Base-by-base conservation (phyloP, 2,329 filamentous ascomycete genomes). In the Fusarium subtropicale region DNA sequence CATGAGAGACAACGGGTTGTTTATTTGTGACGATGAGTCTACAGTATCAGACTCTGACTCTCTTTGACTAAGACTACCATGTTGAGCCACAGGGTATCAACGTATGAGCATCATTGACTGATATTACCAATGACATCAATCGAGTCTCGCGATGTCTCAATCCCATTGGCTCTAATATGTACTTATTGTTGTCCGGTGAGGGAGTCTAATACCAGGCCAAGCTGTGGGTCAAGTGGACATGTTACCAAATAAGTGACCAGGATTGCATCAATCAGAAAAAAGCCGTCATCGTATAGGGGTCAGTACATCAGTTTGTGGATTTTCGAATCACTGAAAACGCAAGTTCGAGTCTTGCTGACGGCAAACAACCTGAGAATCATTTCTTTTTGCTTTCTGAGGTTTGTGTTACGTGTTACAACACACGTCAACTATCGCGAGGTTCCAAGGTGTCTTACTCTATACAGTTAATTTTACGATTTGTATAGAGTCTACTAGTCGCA, bases 341-440 rank as follows among this genome's bases (percentile, higher is more conserved):
- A 62, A 62, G 60, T 62, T 62, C 60, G 57, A 62, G 60, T 62
- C 60, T 62, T 62, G 60, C 60, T 62, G 60, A 62, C 60, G 60
- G 60, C 60, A 62, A 46, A 50, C 26, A 22, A 34, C 13, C 46
- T 26, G 12, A 39, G 22, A n/a, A 26, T 34, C 5, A n/a, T 50
- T 33, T 50, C 1, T 50, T 50, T 50, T 50, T 50, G 28, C 45
- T 33, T 47, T 47, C 16, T 20, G n/a, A 39, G 28, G 28, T 11
- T 30, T 30, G 28, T 30, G 11, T 30, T 30, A 2, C 28, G 28
- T 30, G 11, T 30, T 30, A 2, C 28, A 30, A 30, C 28, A n/a
- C 9, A 36, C 11, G 10, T 6, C 34, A 9, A 11, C 18, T 18
- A 11, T 36, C 10, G 10, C 18, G 18, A 9, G 16, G 5, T n/a